Conservation (phyloP, 306 rosid genomes). For the Vigna trinervia region DNA sequence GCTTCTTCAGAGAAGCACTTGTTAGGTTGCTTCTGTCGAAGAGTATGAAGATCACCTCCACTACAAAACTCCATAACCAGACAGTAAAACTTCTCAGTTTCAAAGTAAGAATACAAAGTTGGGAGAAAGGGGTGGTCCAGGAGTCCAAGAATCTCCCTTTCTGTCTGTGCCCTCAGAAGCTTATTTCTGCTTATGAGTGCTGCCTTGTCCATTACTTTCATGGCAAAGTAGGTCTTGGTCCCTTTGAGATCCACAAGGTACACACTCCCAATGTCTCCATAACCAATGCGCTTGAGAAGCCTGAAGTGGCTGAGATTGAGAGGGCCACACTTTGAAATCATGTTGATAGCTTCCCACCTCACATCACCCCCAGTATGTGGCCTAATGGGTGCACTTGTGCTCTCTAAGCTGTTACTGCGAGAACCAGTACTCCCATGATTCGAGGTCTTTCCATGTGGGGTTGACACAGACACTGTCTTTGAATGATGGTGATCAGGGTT, state of each 20-base stretch:
- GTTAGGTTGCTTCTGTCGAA: constrained; percentile 90
- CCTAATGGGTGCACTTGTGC: constrained; percentile 63
- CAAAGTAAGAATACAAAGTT: constrained; percentile 82
- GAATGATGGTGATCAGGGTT: constrained; percentile 47
- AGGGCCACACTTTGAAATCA: constrained; percentile 55
- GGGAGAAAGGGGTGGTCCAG: constrained; percentile 97
- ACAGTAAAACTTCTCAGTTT: constrained; percentile 84
- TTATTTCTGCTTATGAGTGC: constrained; percentile 85
- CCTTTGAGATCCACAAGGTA: constrained; percentile 80
- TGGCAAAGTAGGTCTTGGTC: constrained; percentile 69
- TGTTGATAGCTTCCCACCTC: constrained; percentile 82
- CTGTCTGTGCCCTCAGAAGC: constrained; percentile 85
- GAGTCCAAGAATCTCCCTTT: constrained; percentile 90
- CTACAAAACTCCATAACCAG: constrained; percentile 92
- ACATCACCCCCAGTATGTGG: constrained; percentile 93
- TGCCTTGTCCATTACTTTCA: constrained; percentile 94
- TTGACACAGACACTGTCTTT: constrained; percentile 41
- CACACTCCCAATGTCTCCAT: constrained; percentile 88
- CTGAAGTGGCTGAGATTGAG: constrained; percentile 74
- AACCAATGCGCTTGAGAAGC: constrained; percentile 85
- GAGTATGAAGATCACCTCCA: constrained; percentile 93
- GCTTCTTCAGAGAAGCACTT: constrained; percentile 89
- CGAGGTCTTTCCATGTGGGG: constrained; percentile 35
- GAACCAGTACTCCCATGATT: constrained; percentile 56
- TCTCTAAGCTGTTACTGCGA: constrained; percentile 76